Percentiles rank a stretch among this genome's conserved stretches.
phyloP scores from a whole-genome alignment of 352 stramenopile species.

The Globisporangium cylindrosporum region DNA sequence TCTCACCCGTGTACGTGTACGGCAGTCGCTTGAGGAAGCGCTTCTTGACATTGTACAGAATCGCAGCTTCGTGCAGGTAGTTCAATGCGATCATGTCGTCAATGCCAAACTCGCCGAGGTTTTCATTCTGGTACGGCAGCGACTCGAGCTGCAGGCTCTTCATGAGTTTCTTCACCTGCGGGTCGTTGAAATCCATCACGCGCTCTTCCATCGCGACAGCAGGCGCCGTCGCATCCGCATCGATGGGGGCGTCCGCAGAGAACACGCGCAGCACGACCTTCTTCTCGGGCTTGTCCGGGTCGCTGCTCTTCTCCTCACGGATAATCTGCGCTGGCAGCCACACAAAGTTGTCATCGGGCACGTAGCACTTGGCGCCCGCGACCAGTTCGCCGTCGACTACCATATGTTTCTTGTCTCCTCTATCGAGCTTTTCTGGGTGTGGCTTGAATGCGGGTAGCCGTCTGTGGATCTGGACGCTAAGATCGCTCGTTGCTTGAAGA shows the following conservation, averaged over 20 bases:
- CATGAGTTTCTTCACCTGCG: constrained; percentile 58
- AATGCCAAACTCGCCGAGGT: constrained; percentile 49
- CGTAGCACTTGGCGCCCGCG: constrained; percentile 74
- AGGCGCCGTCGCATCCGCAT: constrained; percentile 15
- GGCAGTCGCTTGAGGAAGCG: constrained; percentile 85
- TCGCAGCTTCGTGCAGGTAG: constrained; percentile 89
- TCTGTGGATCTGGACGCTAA: background rate
- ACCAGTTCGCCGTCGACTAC: constrained; percentile 20
- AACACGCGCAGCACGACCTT: constrained; percentile 57
- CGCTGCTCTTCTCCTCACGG: constrained; percentile 47
- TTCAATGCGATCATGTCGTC: constrained; percentile 89
- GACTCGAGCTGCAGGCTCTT: constrained; percentile 63
- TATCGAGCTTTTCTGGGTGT: background rate
- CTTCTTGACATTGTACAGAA: constrained; percentile 90
- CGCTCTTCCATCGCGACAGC: constrained; percentile 44
- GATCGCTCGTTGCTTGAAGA: constrained; percentile 9
- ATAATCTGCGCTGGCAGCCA: constrained; percentile 78
- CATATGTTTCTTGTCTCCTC: background rate
- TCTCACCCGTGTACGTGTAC: constrained; percentile 97
- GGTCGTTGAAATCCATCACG: constrained; percentile 75
- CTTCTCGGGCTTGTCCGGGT: constrained; percentile 55
- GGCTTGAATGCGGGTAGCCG: background rate
- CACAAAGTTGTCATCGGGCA: constrained; percentile 71
- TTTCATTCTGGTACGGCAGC: constrained; percentile 79
- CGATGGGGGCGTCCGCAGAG: constrained; percentile 18